A percentile compares a stretch with the other conserved stretches of the same genome.
phyloP scores from a whole-genome alignment of 1,139 yeast genomes.

The Candida sojae region DNA sequence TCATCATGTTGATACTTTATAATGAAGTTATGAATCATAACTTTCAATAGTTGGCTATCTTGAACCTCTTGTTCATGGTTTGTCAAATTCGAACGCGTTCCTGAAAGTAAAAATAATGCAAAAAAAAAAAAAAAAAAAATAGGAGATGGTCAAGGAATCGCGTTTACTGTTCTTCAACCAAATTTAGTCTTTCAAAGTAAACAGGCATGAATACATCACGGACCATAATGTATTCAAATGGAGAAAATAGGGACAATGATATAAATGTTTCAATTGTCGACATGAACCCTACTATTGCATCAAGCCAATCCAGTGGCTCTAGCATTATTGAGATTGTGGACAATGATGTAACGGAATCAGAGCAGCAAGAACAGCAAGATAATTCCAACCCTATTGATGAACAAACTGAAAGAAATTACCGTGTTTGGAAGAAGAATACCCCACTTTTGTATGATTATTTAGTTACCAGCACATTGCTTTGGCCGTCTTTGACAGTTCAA shows the following conservation, averaged over 20 bases:
- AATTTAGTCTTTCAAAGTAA: background rate
- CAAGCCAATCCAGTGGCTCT: too few relatives aligned
- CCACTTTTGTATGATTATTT: slow-evolving; percentile 54
- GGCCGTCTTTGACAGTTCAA: slow-evolving; percentile 59
- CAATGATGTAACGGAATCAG: background rate
- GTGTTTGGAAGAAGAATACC: slow-evolving; percentile 57
- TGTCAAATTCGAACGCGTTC: too few relatives aligned
- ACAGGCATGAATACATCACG: background rate
- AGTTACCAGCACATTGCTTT: slow-evolving; percentile 48
- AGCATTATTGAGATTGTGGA: too few relatives aligned
- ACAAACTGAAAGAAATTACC: slow-evolving; percentile 35
- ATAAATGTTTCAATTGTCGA: background rate
- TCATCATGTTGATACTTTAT: too few relatives aligned
- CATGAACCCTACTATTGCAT: too few relatives aligned
- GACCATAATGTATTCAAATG: background rate
- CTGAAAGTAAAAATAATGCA: background rate
- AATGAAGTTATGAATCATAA: too few relatives aligned
- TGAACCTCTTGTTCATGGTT: too few relatives aligned
- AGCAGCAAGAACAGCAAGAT: slow-evolving; percentile 6
- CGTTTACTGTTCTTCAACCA: background rate
- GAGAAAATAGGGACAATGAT: background rate
- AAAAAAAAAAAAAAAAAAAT: background rate
- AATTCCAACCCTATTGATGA: slow-evolving; percentile 22
- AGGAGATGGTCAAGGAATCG: background rate
- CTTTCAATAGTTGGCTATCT: too few relatives aligned